These are phyloP conservation scores for Phalaenopsis equestris DNA, from an alignment of 106 monocot species.

Conservation along the genomic window DNA sequence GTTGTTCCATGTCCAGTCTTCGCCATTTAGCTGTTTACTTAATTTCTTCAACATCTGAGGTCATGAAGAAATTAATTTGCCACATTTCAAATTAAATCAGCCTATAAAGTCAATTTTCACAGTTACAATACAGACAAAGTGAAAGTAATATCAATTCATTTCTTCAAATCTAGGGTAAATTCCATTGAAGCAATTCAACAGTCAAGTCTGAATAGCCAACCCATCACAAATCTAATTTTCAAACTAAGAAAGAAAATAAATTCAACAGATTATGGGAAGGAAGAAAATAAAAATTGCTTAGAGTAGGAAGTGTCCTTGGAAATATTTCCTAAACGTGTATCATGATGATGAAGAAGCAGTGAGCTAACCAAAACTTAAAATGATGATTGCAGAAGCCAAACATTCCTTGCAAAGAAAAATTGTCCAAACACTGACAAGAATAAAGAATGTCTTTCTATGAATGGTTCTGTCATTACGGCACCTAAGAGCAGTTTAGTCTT, in stretches of 20 bases:
- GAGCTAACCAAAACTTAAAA: not conserved
- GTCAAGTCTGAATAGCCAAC: not conserved
- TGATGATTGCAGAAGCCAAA: not conserved
- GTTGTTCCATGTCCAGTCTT: slow-evolving; percentile 97
- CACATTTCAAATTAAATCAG: not conserved
- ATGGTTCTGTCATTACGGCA: not conserved
- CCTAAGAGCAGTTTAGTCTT: no score
- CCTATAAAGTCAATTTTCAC: not conserved
- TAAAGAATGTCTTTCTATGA: not conserved
- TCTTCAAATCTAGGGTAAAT: not conserved
- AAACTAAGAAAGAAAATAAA: not conserved
- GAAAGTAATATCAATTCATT: not conserved
- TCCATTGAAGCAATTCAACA: not conserved
- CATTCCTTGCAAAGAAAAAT: not conserved
- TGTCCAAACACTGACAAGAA: not conserved
- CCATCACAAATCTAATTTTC: not conserved
- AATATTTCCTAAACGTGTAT: not conserved
- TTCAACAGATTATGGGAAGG: no score
- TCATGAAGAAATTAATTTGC: not conserved
- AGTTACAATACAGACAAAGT: not conserved
- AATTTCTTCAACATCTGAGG: slow-evolving; percentile 90
- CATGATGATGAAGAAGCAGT: not conserved
- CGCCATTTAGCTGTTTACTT: slow-evolving; percentile 81
- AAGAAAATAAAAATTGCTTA: not conserved
- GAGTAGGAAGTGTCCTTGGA: not conserved